phyloP scores from a whole-genome alignment of 192 early-diverging fungal genomes.

The Entomortierella lignicola region DNA sequence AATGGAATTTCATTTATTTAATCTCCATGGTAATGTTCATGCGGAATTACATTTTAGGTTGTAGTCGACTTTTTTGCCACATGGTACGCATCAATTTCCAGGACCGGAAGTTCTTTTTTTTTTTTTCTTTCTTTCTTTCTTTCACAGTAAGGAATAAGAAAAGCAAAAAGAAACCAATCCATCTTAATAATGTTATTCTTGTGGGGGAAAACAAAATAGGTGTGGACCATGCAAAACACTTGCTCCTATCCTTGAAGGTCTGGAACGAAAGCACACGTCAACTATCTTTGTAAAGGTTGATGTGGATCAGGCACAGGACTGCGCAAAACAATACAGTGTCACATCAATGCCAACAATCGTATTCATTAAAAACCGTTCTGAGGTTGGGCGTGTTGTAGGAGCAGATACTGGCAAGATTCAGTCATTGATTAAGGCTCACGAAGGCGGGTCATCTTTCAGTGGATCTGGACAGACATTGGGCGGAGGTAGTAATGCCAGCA shows the following conservation, averaged over 20 bases:
- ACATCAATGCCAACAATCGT: slow-evolving; percentile 42
- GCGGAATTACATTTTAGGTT: slow-evolving; percentile 18
- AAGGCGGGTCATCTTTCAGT: slow-evolving; percentile 38
- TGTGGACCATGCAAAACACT: slow-evolving; percentile 52
- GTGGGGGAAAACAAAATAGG: not conserved
- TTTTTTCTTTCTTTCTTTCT: not conserved
- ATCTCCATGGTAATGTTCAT: too few relatives aligned
- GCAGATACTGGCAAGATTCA: slow-evolving; percentile 43
- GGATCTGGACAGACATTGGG: slow-evolving; percentile 46
- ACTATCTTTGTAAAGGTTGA: slow-evolving; percentile 48
- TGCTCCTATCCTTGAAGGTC: slow-evolving; percentile 39
- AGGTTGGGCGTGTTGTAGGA: slow-evolving; percentile 42
- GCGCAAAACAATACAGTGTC: slow-evolving; percentile 21
- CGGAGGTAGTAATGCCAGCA: slow-evolving; percentile 5
- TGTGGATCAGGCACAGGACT: slow-evolving; percentile 45
- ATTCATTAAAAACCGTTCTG: slow-evolving; percentile 44
- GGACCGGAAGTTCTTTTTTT: not conserved
- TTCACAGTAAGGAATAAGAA: not conserved
- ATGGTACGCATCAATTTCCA: slow-evolving; percentile 12
- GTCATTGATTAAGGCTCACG: slow-evolving; percentile 35
- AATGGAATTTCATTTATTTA: too few relatives aligned
- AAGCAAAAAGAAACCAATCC: not conserved
- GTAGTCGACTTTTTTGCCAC: slow-evolving; percentile 50
- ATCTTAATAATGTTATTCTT: too few relatives aligned
- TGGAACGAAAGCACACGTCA: slow-evolving; percentile 42